phyloP scores from a whole-genome alignment of 2,329 filamentous ascomycete genomes.

The Leptographium radiaticola region DNA sequence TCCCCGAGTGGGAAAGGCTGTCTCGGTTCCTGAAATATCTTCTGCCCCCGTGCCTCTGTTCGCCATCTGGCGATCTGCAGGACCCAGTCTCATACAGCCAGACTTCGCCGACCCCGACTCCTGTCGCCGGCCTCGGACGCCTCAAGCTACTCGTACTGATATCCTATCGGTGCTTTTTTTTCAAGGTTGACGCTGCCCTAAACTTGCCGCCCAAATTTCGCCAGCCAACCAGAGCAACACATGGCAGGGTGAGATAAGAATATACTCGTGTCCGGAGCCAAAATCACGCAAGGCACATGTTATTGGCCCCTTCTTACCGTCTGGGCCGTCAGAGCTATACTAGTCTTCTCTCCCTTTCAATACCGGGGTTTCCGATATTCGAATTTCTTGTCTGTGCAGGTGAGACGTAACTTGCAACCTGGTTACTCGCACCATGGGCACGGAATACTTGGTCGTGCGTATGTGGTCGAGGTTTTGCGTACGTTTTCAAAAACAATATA shows the following conservation, averaged over 20 bases:
- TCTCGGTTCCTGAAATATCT: not conserved
- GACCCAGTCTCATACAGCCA: not conserved
- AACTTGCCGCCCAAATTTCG: not conserved
- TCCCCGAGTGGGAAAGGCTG: not conserved
- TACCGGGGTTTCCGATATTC: not conserved
- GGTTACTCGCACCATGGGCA: too few relatives aligned
- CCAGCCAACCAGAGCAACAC: not conserved
- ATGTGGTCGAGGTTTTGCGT: too few relatives aligned
- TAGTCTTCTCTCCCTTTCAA: not conserved
- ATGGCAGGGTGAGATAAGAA: not conserved
- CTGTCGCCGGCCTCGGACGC: too few relatives aligned
- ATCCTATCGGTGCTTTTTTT: too few relatives aligned
- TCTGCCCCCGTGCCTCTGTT: not conserved
- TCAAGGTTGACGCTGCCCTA: too few relatives aligned
- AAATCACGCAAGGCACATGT: not conserved
- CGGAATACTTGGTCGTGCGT: too few relatives aligned
- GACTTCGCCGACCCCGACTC: not conserved
- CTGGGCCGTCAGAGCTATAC: not conserved
- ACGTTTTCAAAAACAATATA: too few relatives aligned
- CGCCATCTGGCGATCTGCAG: not conserved
- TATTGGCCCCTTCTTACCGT: not conserved
- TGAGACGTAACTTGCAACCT: not conserved
- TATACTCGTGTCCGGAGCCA: not conserved
- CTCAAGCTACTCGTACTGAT: too few relatives aligned
- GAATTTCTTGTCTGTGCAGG: not conserved